A percentile compares a stretch with the other conserved stretches of the same genome.
Conservation (phyloP, 2,329 filamentous ascomycete genomes). For the Talaromyces atroroseus region DNA sequence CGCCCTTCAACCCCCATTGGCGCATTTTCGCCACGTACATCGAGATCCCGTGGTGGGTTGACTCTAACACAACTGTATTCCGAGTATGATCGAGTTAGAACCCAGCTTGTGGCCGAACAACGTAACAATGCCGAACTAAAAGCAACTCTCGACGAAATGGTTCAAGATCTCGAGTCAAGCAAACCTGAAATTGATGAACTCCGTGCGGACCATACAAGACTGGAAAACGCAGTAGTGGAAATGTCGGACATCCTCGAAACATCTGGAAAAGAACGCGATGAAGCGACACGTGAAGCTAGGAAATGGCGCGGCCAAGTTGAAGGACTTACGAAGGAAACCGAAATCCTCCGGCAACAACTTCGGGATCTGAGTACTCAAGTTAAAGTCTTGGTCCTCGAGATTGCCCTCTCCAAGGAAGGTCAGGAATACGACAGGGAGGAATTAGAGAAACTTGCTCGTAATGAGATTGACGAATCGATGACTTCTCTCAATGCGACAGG, state of each 20-base stretch:
- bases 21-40: constrained; percentile 50
- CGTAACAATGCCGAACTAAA: constrained; percentile 68
- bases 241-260: constrained; percentile 80
- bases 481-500: constrained; percentile 79
- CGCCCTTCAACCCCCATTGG: constrained; percentile 46
- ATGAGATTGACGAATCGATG: constrained; percentile 66
- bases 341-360: constrained; percentile 77
- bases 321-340: constrained; percentile 58
- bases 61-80: constrained; percentile 60
- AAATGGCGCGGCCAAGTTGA: constrained; percentile 71
- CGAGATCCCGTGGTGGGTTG: constrained; percentile 49
- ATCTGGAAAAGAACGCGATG: constrained; percentile 73
- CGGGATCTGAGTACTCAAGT: constrained; percentile 86
- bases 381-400: constrained; percentile 82
- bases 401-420: constrained; percentile 69
- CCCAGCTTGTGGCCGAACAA: constrained; percentile 66
- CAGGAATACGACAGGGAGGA: constrained; percentile 72
- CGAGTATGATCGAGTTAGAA: constrained; percentile 59
- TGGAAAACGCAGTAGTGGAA: constrained; percentile 74
- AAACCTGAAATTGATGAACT: constrained; percentile 84
- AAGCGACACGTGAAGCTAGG: constrained; percentile 69
- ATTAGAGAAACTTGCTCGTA: constrained; percentile 70
- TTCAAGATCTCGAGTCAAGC: constrained; percentile 76
- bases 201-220: constrained; percentile 70
- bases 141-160: constrained; percentile 76